These are phyloP conservation scores for Peronosclerospora sorghi DNA, from an alignment of 352 stramenopile species.

Conservation along the genomic window DNA sequence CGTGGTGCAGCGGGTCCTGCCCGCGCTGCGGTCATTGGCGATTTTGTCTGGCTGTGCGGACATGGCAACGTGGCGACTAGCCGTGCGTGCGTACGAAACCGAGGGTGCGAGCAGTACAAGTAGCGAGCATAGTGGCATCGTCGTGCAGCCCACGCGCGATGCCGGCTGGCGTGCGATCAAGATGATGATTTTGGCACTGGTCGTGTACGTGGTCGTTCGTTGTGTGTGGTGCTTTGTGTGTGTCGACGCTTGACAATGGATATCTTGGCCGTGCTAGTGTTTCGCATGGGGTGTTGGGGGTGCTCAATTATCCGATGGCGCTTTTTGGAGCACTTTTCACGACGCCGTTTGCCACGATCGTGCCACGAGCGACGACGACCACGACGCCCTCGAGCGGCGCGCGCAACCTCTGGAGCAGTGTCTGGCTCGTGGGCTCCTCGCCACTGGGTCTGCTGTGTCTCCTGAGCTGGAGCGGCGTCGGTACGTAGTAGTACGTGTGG, in stretches of 20 bases:
- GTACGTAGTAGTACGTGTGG: constrained; percentile 8
- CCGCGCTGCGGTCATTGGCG: constrained; percentile 15
- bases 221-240: background rate
- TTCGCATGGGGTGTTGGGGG: constrained; percentile 58
- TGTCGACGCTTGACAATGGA: constrained; percentile 4
- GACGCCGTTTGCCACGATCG: constrained; percentile 46
- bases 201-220: constrained; percentile 30
- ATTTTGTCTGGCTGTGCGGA: constrained; percentile 33
- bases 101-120: constrained; percentile 14
- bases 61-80: too few relatives aligned
- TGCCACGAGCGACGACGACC: too few relatives aligned
- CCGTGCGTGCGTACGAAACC: too few relatives aligned
- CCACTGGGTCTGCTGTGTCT: constrained; percentile 28
- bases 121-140: constrained; percentile 9
- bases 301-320: constrained; percentile 79
- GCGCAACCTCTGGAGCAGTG: constrained; percentile 18
- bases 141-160: too few relatives aligned
- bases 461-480: constrained; percentile 14
- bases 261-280: constrained; percentile 23
- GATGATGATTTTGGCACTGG: constrained; percentile 36
- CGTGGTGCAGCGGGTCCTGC: constrained; percentile 16
- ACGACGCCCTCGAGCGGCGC: constrained; percentile 5
- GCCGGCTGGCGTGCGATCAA: constrained; percentile 46
- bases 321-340: constrained; percentile 54
- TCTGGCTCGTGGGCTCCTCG: constrained; percentile 51